phyloP scores from a whole-genome alignment of 495 filamentous ascomycete genomes.

The Xylaria castorea region DNA sequence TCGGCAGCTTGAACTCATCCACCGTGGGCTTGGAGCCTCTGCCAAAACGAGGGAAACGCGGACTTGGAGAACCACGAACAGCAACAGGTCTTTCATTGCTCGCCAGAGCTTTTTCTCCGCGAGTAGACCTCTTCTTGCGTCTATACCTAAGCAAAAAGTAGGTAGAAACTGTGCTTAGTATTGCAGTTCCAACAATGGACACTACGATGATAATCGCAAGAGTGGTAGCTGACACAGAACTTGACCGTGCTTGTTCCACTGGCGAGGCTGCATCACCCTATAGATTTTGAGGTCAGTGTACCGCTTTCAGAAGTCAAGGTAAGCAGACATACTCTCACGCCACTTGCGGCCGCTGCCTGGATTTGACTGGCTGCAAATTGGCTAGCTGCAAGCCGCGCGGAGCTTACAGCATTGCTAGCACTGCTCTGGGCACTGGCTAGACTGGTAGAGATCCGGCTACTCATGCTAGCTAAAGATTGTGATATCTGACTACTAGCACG shows the following conservation, averaged over 20 bases:
- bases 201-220: slow-evolving; percentile 43
- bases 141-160: slow-evolving; percentile 44
- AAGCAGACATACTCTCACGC: slow-evolving; percentile 39
- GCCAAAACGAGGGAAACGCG: slow-evolving; percentile 36
- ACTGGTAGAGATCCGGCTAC: slow-evolving; percentile 32
- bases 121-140: slow-evolving; percentile 34
- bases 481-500: slow-evolving; percentile 35
- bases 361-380: slow-evolving; percentile 46
- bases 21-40: slow-evolving; percentile 25
- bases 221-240: slow-evolving; percentile 45
- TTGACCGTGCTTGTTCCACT: slow-evolving; percentile 42
- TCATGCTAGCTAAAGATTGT: slow-evolving; percentile 37
- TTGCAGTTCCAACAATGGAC: slow-evolving; percentile 47
- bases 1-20: slow-evolving; percentile 38
- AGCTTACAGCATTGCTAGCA: slow-evolving; percentile 34
- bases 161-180: slow-evolving; percentile 44
- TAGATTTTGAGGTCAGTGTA: not conserved
- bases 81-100: slow-evolving; percentile 28
- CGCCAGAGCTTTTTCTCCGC: slow-evolving; percentile 20
- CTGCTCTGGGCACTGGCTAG: slow-evolving; percentile 37
- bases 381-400: slow-evolving; percentile 36
- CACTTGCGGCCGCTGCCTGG: slow-evolving; percentile 43
- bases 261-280: slow-evolving; percentile 40
- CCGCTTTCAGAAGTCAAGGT: too few species aligned
- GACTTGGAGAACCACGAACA: slow-evolving; percentile 31